Conservation (phyloP, 495 filamentous ascomycete species). For the Amphirosellinia nigrospora region DNA sequence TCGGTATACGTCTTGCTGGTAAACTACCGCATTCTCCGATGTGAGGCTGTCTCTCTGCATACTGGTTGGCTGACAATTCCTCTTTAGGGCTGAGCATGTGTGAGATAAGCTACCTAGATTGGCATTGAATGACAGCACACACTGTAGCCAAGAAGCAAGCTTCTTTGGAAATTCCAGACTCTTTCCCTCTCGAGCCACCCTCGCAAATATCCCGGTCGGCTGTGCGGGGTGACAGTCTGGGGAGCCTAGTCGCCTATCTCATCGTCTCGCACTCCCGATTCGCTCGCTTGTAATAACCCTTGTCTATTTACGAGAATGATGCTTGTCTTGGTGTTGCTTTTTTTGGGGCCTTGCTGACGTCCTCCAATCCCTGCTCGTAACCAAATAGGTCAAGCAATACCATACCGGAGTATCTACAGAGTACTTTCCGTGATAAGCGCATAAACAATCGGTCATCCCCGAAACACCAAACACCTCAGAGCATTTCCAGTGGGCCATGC, state of each 20-base stretch:
- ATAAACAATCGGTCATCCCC: constrained; percentile 12
- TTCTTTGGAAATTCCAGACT: constrained; percentile 28
- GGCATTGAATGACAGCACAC: background rate
- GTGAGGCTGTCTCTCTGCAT: constrained; percentile 26
- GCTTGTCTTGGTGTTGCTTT: constrained; percentile 27
- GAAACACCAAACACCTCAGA: constrained; percentile 10
- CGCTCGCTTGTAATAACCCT: constrained; percentile 15
- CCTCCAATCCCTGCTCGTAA: background rate
- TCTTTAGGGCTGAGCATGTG: constrained; percentile 8
- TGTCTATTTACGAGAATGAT: constrained; percentile 10
- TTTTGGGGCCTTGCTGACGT: constrained; percentile 21
- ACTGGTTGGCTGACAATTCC: constrained; percentile 12
- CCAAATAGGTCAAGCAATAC: constrained; percentile 6
- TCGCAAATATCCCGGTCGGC: constrained; percentile 1
- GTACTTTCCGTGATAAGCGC: constrained; percentile 3
- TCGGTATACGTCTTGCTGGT: background rate
- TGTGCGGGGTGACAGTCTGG: constrained; percentile 27
- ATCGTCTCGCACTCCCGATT: constrained; percentile 20
- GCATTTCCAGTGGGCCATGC: background rate
- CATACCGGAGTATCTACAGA: background rate
- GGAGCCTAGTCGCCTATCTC: constrained; percentile 21
- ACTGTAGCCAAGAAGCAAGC: background rate
- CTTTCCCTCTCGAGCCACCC: constrained; percentile 24
- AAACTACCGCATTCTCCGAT: constrained; percentile 15
- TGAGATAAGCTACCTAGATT: constrained; percentile 13